Evolutionary conservation across 179 eudicot genomes (phyloP), one percentile per base, ranked within the genome.

Genomic region (Gypsophila paniculata): DNA sequence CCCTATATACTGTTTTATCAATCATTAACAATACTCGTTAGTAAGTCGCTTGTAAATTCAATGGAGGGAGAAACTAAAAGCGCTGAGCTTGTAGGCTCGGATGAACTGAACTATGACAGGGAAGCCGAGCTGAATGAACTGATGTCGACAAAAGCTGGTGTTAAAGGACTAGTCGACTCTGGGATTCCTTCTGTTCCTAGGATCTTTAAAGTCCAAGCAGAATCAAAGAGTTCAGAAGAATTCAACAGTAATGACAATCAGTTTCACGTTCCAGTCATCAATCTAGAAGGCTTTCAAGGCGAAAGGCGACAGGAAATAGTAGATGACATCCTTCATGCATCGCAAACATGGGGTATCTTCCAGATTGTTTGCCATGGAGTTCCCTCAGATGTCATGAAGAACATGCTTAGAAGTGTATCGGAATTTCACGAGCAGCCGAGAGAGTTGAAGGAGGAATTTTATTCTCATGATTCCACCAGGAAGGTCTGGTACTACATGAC

Each of bases 391-490:
- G 77, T 70, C 25, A 73, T 79, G 74, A 76, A 82, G 10, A 78
- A 71, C n/a, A 60, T 85, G 26, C 74, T 87, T 2, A 82, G 68
- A 15, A 65, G 78, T 38, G 82, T 78, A 2, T 44, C 72, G 0
- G 53, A 62, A 15, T 84, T 87, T 58, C 91, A 87, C 68, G 89
- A 85, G 75, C 89, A 84, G 26, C 80, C 87, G 21, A 75, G 65
- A n/a, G 88, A 86, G 66, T 51, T 75, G 49, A 83, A 83, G 64
- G 72, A 74, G 34, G 80, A 54, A n/a, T 77, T 69, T 14, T 83
- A 83, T 68, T 67, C 82, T 48, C 79, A 69, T 57, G 83, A 83
- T 77, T 61, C 76, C 5, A 42, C 54, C 0, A 77, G 72, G 61
- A 74, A 71, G 64, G 75, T 80, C 2, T 64, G 79, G 74, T 80